Evolutionary conservation across 1,284 basidiomycete genomes (phyloP).

Genomic region (Naganishia liquefaciens): DNA sequence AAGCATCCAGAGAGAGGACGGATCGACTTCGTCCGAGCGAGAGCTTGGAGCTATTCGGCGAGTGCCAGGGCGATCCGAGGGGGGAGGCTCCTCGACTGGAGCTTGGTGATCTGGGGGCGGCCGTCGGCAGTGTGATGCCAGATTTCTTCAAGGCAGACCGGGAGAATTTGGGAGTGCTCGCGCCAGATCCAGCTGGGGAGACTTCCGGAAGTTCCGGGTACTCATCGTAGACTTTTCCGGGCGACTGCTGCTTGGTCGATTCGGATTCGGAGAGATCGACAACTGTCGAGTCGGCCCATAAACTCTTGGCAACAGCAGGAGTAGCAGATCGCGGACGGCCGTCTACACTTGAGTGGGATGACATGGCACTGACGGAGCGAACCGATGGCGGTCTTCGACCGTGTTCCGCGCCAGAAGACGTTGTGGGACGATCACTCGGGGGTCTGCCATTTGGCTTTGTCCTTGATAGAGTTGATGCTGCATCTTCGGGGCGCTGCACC

Average conservation of each 20-base stretch:
- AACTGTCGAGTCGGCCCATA: conserved; percentile 22
- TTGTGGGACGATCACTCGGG: neutral
- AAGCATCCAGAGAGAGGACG: conserved; percentile 16
- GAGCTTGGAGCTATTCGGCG: conserved; percentile 10
- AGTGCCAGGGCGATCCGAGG: conserved; percentile 23
- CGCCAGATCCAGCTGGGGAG: neutral
- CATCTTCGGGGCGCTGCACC: neutral
- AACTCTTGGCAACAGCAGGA: neutral
- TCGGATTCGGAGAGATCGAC: conserved; percentile 7
- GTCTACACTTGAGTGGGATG: neutral
- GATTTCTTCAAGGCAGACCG: conserved; percentile 27
- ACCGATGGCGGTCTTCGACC: conserved; percentile 12
- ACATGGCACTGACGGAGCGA: neutral
- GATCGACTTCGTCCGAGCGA: conserved; percentile 18
- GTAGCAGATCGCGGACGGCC: neutral
- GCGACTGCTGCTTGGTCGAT: conserved; percentile 11
- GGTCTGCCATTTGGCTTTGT: neutral
- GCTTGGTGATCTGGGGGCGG: conserved; percentile 28
- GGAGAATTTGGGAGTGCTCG: conserved; percentile 31
- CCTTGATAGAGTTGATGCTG: neutral
- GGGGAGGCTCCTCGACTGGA: conserved; percentile 1
- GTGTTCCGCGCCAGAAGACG: neutral
- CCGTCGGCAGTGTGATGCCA: conserved; percentile 27
- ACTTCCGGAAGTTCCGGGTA: neutral
- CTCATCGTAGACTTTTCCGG: conserved; percentile 24